These are phyloP conservation scores for Myriosclerotinia duriaeana DNA, from an alignment of 2,329 filamentous ascomycete genomes.

Conservation along the genomic window DNA sequence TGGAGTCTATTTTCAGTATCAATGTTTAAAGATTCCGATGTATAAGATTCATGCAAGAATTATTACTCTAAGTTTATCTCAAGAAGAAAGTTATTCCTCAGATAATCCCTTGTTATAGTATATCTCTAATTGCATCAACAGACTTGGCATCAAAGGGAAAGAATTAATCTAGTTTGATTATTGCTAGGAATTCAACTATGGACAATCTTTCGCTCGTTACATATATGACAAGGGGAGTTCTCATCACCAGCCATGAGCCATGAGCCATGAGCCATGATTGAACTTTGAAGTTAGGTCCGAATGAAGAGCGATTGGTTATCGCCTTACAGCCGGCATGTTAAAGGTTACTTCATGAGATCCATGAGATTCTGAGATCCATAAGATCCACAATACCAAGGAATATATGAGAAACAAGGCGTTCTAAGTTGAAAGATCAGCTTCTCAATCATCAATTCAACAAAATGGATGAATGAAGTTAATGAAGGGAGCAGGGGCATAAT, in stretches of 20 bases:
- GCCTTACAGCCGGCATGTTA: neutral
- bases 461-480: too few species aligned
- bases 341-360: slow-evolving; percentile 18
- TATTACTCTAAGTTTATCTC: neutral
- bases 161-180: too few species aligned
- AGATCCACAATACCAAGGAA: slow-evolving; percentile 10
- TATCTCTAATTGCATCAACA: too few species aligned
- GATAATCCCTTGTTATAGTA: neutral
- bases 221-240: too few species aligned
- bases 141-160: too few species aligned
- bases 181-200: too few species aligned
- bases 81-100: neutral
- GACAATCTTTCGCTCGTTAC: too few species aligned
- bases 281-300: slow-evolving; percentile 16
- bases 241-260: neutral
- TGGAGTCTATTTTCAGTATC: neutral
- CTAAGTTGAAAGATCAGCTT: too few species aligned
- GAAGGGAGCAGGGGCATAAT: too few species aligned
- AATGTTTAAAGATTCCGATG: slow-evolving; percentile 6
- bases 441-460: too few species aligned
- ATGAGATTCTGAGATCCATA: slow-evolving; percentile 4
- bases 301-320: slow-evolving; percentile 17
- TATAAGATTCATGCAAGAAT: neutral
- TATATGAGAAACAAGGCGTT: slow-evolving; percentile 13
- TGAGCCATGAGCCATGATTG: neutral